Base-by-base conservation (phyloP, 73 alveolate species). In the Blepharisma stoltei region DNA sequence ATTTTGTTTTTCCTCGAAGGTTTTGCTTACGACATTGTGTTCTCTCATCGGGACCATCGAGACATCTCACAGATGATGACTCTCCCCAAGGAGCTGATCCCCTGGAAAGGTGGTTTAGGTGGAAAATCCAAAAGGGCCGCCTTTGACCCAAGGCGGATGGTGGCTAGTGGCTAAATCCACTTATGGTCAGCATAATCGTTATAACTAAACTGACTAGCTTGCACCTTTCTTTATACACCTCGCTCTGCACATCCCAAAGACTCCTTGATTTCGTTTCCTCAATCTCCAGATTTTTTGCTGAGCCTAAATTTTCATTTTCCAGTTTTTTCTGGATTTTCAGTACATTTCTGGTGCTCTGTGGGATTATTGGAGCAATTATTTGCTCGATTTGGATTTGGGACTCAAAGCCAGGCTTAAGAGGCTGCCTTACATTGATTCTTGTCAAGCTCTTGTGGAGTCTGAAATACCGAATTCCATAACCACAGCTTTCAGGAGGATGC, bases 401-500 rank as follows among this genome's bases (percentile, higher is more conserved):
- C 67, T 88, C 95, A 6, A 88, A 81, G 37, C 85, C 81, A 9
- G 67, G 54, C 71, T 84, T 85, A 0, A 68, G 45, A 23, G 60
- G 55, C 21, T 54, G 55, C 70, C 83, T 84, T 0, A 88, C 66
- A 53, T 85, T 83, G 6, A 88, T 76, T 14, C 54, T 11, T 77
- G 71, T 67, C 60, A 88, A 71, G 11, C 76, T 21, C 27, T 69
- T 81, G 54, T 84, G 87, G 32, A 88, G 71, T 49, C 76, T 69
- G 50, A 88, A 54, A 18, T 37, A 11, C 45, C 92, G 55, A 6
- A 88, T 25, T 5, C 95, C 95, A 81, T 68, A 88, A 37, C 95
- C 95, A 76, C 92, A 84, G 18, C 70, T 6, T 50, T 88, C 95
- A 14, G 95, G 95, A 8, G 92, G 86, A 50, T 8, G 54, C 50